Conservation (phyloP, 306 rosid genomes). For the Senna tora region DNA sequence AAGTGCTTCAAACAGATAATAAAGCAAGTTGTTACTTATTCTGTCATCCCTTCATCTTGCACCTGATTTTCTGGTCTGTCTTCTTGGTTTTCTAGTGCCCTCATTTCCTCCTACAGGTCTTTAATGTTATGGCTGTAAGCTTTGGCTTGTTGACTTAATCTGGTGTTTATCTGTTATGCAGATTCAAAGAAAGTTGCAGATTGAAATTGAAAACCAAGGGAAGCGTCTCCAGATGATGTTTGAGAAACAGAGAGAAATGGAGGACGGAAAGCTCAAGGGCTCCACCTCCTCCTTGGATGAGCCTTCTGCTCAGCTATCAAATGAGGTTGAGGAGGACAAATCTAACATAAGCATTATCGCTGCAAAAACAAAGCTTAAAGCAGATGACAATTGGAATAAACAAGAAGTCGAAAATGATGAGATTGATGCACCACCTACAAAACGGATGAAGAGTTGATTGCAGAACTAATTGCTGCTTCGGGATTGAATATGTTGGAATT, state of each 20-base stretch:
- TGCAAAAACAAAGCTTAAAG: constrained; percentile 37
- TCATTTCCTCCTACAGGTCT: not conserved
- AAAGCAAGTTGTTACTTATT: not conserved
- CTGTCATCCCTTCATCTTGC: not conserved
- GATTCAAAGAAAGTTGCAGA: constrained; percentile 86
- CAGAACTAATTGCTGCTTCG: constrained; percentile 12
- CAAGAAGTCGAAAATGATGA: constrained; percentile 35
- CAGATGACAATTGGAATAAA: constrained; percentile 16
- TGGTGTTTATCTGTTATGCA: constrained; percentile 44
- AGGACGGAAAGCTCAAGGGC: constrained; percentile 53
- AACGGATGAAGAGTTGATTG: constrained; percentile 60
- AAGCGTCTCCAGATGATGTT: constrained; percentile 77
- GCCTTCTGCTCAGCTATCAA: constrained; percentile 38
- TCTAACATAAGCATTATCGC: constrained; percentile 28
- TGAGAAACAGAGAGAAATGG: constrained; percentile 71
- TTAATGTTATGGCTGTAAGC: not conserved
- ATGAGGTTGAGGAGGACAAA: constrained; percentile 23
- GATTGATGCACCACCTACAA: constrained; percentile 47
- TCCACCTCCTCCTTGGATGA: constrained; percentile 46
- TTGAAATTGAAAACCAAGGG: constrained; percentile 87
- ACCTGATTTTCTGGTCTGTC: not conserved
- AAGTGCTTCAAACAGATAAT: not conserved
- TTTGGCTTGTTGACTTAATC: constrained; percentile 22
- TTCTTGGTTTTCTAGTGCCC: not conserved
- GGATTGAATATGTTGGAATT: constrained; percentile 21